Conservation (phyloP, 2,329 filamentous ascomycete species). For the Exutisphaerella laricina region DNA sequence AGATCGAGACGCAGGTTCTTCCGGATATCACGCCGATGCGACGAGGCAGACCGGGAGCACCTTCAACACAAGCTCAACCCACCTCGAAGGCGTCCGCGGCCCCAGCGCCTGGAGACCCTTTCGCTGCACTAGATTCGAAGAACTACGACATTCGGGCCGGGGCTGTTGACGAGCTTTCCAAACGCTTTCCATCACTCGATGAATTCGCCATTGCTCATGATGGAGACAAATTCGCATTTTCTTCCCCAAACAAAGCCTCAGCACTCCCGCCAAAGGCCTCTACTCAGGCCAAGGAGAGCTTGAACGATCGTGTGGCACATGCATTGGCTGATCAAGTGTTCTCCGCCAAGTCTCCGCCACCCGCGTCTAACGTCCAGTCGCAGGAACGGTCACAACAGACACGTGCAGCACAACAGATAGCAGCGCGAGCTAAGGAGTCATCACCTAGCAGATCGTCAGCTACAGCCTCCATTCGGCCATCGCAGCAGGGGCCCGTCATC, state of each 20-base stretch:
- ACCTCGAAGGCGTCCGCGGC: conserved; percentile 56
- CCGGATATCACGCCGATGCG: conserved; percentile 94
- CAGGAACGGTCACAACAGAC: conserved; percentile 26
- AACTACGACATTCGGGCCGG: conserved; percentile 43
- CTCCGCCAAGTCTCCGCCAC: conserved; percentile 29
- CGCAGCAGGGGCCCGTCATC: conserved; percentile 21
- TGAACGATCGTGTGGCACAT: conserved; percentile 65
- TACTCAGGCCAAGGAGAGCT: conserved; percentile 44
- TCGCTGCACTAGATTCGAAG: conserved; percentile 77
- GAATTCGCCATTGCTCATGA: conserved; percentile 90
- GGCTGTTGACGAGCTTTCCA: conserved; percentile 71
- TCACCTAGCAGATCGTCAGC: conserved; percentile 12
- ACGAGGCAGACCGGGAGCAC: conserved; percentile 65
- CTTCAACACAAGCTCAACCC: conserved; percentile 36
- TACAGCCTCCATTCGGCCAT: conserved; percentile 1
- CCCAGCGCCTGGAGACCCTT: conserved; percentile 75
- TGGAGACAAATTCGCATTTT: conserved; percentile 18
- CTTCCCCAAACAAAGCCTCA: conserved; percentile 10
- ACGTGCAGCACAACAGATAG: conserved; percentile 13
- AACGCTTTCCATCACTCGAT: conserved; percentile 82
- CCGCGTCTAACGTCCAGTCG: conserved; percentile 12
- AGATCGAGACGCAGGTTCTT: conserved; percentile 64
- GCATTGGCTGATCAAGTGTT: conserved; percentile 83
- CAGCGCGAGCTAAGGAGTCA: conserved; percentile 2
- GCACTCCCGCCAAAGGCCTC: conserved; percentile 40